Conservation (phyloP, 495 filamentous ascomycete genomes). For the Aspergillus nidulans region DNA sequence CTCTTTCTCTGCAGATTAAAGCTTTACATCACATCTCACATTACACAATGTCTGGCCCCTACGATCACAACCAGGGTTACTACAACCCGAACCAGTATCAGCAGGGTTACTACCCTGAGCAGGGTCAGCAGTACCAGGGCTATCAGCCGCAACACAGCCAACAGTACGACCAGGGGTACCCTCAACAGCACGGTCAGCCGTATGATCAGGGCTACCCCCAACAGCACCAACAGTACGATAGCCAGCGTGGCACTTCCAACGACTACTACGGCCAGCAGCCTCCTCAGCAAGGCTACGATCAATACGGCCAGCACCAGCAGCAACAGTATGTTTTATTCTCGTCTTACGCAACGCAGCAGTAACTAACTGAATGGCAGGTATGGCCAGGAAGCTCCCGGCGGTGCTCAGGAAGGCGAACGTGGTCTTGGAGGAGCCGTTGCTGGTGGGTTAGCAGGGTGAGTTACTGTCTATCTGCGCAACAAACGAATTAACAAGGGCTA, state of each 20-base stretch:
- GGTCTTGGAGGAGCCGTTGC: slow-evolving; percentile 43
- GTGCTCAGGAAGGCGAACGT: slow-evolving; percentile 46
- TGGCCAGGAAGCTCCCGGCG: slow-evolving; percentile 28
- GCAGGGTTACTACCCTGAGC: slow-evolving; percentile 22
- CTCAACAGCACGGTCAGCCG: slow-evolving; percentile 9
- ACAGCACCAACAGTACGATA: slow-evolving; percentile 23
- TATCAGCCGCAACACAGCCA: slow-evolving; percentile 22
- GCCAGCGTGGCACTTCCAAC: slow-evolving; percentile 16
- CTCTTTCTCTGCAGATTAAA: neutral
- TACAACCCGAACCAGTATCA: slow-evolving; percentile 25
- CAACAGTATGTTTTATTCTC: slow-evolving; percentile 18
- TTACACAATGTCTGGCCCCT: slow-evolving; percentile 36
- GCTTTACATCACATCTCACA: neutral
- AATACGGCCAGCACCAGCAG: slow-evolving; percentile 26
- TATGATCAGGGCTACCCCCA: slow-evolving; percentile 27
- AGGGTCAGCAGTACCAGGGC: slow-evolving; percentile 25
- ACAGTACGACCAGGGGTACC: slow-evolving; percentile 21
- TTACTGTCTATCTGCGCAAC: neutral
- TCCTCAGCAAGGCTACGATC: slow-evolving; percentile 22
- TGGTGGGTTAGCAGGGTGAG: slow-evolving; percentile 38
- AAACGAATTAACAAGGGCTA: neutral
- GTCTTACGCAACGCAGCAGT: neutral
- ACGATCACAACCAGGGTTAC: slow-evolving; percentile 34
- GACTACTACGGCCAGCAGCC: slow-evolving; percentile 35
- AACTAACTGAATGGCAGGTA: slow-evolving; percentile 13